Evolutionary conservation across 2,329 filamentous ascomycete species (phyloP).

Genomic region (Pseudogymnoascus sp.): DNA sequence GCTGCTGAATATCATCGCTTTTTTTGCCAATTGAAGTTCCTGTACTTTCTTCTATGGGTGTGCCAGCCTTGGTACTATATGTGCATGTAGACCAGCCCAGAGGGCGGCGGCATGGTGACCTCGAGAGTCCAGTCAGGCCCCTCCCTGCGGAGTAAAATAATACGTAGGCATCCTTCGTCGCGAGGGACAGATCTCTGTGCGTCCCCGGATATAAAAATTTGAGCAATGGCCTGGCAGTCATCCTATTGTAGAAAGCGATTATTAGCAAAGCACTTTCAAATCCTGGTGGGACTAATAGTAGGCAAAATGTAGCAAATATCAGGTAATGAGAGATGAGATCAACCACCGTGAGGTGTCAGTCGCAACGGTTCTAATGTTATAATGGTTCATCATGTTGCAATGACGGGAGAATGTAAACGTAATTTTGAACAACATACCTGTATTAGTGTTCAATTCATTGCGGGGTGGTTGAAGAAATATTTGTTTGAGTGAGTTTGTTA

Average conservation of each 20-base stretch:
- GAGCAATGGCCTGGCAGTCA: constrained; percentile 38
- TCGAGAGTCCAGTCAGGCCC: constrained; percentile 1
- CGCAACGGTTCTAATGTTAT: constrained; percentile 50
- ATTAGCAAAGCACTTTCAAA: constrained; percentile 2
- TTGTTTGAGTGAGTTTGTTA: constrained; percentile 7
- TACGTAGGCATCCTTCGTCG: constrained; percentile 35
- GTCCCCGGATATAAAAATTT: constrained; percentile 50
- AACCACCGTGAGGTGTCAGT: constrained; percentile 45
- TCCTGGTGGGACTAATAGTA: neutral
- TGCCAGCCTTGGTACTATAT: constrained; percentile 21
- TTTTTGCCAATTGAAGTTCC: constrained; percentile 5
- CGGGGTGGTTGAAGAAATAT: constrained; percentile 14
- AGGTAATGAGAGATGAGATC: constrained; percentile 47
- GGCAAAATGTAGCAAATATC: constrained; percentile 23
- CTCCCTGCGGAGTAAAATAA: constrained; percentile 37
- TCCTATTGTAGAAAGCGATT: constrained; percentile 26
- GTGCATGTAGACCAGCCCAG: constrained; percentile 18
- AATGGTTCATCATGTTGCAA: constrained; percentile 41
- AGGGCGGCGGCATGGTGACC: constrained; percentile 18
- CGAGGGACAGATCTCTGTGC: constrained; percentile 32
- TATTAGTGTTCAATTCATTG: neutral
- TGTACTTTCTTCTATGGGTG: constrained; percentile 14
- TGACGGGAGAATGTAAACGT: neutral
- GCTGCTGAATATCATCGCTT: constrained; percentile 37
- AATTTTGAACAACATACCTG: neutral